Percentiles rank a stretch among this genome's conserved stretches.
Evolutionary conservation across 352 stramenopile genomes (phyloP).

Genomic region (Aphanomyces astaci): DNA sequence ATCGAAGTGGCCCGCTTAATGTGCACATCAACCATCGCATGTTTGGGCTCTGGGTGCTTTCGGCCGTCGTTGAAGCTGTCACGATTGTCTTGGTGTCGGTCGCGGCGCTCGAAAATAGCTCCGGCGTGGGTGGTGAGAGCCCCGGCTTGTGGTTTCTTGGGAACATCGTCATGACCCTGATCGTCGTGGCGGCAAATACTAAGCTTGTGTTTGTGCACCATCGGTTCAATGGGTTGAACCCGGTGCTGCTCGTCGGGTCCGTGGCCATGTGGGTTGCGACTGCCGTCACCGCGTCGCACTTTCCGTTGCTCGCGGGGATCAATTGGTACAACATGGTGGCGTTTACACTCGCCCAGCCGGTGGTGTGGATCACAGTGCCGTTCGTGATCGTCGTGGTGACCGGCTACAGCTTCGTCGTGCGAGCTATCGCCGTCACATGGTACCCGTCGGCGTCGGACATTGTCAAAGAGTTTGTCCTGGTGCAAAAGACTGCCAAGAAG

Average conservation of each 20-base stretch:
- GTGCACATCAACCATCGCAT: slow-evolving; percentile 56
- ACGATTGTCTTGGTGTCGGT: slow-evolving; percentile 56
- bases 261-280: slow-evolving; percentile 55
- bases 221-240: slow-evolving; percentile 61
- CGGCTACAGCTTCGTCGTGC: background rate
- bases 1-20: slow-evolving; percentile 47
- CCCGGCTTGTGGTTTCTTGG: slow-evolving; percentile 69
- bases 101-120: slow-evolving; percentile 33
- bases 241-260: slow-evolving; percentile 49
- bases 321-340: slow-evolving; percentile 66
- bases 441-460: slow-evolving; percentile 1
- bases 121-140: slow-evolving; percentile 31
- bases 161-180: slow-evolving; percentile 73
- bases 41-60: slow-evolving; percentile 61
- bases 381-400: background rate
- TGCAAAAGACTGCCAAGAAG: background rate
- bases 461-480: slow-evolving; percentile 10
- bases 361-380: background rate
- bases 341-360: background rate
- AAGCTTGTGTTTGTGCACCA: slow-evolving; percentile 80
- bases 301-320: slow-evolving; percentile 53
- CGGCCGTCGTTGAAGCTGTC: slow-evolving; percentile 63
- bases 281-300: slow-evolving; percentile 43
- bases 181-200: slow-evolving; percentile 62
- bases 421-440: background rate